Base-by-base conservation (phyloP, 257 asterid genomes). In the Anisodus tanguticus region DNA sequence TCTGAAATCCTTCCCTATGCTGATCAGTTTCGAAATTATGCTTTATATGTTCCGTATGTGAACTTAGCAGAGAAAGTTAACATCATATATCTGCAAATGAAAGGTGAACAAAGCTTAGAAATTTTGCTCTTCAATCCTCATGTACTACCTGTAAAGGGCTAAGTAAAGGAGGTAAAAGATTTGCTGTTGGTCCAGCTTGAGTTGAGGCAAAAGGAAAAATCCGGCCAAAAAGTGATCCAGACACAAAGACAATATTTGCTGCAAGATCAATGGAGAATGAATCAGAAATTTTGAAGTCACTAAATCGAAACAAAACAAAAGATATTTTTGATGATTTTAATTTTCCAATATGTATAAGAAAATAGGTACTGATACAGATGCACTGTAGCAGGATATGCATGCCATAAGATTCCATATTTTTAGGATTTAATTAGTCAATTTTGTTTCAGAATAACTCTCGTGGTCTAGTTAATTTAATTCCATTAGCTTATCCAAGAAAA, bases 71-170 rank as follows among this genome's bases (percentile, higher is more conserved):
- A 45, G 62, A 17, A 19, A 51, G 79, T 63, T 67, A 26, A 12
- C 1, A 81, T 11, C 58, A 22, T 59, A 3, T n/a, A 59, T 57
- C 55, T n/a, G 64, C 11, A 79, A 79, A 11, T 22, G 17, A 82
- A 74, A 16, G 31, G 54, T 1, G 8, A 11, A 7, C 53, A 22
- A 47, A 55, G 26, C 16, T 3, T 4, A 26, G 49, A 19, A 16
- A 64, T 76, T 79, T 41, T 8, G 19, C 80, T 66, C 81, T 11
- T 16, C 2, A 74, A 78, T 82, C 82, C 83, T 80, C 54, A 79
- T 51, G 80, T 13, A 31, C 68, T 92, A 96, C 99, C 99, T 96
- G 99, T 89, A 96, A 92, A 68, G 98, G 95, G 88, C 92, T 96
- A 88, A 94, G 94, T 77, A 88, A 37, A 85, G 89, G 87, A 68